Conservation (phyloP, 2,329 filamentous ascomycete genomes). For the Verticillium isaacii region DNA sequence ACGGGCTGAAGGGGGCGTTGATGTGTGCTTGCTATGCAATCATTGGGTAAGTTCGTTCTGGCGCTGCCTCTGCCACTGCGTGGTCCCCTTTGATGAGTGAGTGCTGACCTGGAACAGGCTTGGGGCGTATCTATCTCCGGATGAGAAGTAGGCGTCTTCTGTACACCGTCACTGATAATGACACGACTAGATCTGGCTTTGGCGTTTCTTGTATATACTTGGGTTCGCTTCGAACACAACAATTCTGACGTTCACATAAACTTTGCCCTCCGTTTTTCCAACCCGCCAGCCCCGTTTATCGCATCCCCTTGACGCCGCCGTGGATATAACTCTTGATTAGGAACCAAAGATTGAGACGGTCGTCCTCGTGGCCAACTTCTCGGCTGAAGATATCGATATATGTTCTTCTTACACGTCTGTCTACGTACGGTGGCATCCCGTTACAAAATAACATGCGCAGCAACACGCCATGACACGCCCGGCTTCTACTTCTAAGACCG, state of each 20-base stretch:
- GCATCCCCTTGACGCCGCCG: too few relatives aligned
- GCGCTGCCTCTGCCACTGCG: neutral
- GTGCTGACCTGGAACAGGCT: constrained; percentile 1
- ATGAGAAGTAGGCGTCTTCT: neutral
- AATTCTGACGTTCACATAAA: neutral
- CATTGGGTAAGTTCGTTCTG: constrained; percentile 29
- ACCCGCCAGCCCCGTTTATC: too few relatives aligned
- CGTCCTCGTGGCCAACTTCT: too few relatives aligned
- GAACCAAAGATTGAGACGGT: too few relatives aligned
- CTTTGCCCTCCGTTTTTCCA: too few relatives aligned
- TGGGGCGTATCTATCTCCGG: constrained; percentile 6
- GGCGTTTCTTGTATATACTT: neutral
- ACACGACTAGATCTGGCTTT: neutral
- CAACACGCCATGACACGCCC: too few relatives aligned
- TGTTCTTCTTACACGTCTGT: neutral
- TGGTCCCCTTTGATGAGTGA: neutral
- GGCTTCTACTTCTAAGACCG: too few relatives aligned
- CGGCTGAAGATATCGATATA: too few relatives aligned
- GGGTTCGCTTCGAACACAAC: neutral
- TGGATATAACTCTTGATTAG: too few relatives aligned
- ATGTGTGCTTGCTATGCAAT: constrained; percentile 51
- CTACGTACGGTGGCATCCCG: neutral
- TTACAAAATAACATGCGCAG: too few relatives aligned
- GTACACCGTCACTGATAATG: neutral
- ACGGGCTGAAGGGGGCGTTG: constrained; percentile 47